These are phyloP conservation scores for Podospora didyma DNA, from an alignment of 495 filamentous ascomycete species.

Conservation along the genomic window DNA sequence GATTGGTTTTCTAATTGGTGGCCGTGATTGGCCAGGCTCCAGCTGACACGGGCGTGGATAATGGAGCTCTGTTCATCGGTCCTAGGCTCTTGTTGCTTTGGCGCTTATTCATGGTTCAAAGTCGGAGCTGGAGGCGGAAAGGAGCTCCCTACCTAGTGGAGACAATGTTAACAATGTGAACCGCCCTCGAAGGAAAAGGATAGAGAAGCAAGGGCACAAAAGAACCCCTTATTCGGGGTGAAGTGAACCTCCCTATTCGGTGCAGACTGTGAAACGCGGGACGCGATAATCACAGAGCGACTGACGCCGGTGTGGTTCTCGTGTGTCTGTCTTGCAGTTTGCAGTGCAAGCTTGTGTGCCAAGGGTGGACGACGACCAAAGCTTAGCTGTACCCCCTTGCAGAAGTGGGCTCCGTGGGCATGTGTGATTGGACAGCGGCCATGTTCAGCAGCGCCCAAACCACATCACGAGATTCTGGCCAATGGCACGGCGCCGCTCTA, in stretches of 20 bases:
- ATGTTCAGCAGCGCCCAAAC: conserved; percentile 25
- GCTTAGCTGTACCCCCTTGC: conserved; percentile 5
- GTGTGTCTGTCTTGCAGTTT: neutral
- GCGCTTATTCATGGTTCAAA: no score
- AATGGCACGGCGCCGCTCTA: conserved; percentile 13
- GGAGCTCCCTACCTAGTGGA: no score
- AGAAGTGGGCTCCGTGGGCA: neutral
- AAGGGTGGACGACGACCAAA: conserved; percentile 2
- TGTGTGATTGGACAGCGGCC: conserved; percentile 3
- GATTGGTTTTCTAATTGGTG: neutral
- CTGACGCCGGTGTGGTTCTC: no score
- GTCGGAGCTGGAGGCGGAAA: no score
- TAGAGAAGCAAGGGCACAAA: no score
- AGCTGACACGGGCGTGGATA: neutral
- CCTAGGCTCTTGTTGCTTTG: neutral
- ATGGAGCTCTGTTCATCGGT: neutral
- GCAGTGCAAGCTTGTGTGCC: no score
- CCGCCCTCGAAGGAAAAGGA: no score
- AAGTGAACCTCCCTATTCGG: no score
- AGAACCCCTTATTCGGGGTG: no score
- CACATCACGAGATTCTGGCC: neutral
- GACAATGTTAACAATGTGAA: no score
- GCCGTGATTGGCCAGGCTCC: neutral
- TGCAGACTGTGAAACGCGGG: no score
- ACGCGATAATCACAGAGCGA: no score